These are phyloP conservation scores for Apophysomyces variabilis DNA, from an alignment of 371 early-diverging fungal species.

Conservation along the genomic window DNA sequence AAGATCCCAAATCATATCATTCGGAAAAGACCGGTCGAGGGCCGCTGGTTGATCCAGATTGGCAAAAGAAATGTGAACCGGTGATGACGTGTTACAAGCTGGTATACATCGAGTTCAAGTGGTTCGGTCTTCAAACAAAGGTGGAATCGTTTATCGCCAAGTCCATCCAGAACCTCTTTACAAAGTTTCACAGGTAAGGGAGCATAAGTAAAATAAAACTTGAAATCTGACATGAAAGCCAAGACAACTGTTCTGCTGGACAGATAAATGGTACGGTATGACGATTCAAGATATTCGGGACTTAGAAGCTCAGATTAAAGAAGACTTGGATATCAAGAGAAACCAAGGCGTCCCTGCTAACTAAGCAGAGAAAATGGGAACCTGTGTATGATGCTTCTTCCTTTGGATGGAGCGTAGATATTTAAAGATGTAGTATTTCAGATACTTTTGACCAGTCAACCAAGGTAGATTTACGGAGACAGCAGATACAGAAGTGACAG, in stretches of 20 bases:
- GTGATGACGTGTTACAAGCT: conserved; percentile 83
- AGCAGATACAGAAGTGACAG: too few species aligned
- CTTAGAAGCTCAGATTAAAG: conserved; percentile 66
- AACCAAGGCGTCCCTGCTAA: conserved; percentile 25
- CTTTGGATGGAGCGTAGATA: neutral
- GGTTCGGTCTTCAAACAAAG: conserved; percentile 69
- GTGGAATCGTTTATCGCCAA: conserved; percentile 63
- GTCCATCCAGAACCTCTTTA: conserved; percentile 41
- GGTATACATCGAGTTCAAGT: conserved; percentile 75
- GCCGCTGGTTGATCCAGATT: conserved; percentile 52
- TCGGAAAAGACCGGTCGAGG: conserved; percentile 74
- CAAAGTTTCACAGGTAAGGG: conserved; percentile 44
- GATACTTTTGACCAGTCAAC: too few species aligned
- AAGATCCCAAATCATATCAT: conserved; percentile 68
- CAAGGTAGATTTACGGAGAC: too few species aligned
- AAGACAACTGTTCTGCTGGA: conserved; percentile 73
- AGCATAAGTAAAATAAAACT: neutral
- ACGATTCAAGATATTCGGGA: conserved; percentile 69
- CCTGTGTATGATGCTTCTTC: too few species aligned
- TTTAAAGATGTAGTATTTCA: neutral
- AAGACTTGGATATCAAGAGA: conserved; percentile 52
- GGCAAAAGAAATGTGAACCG: conserved; percentile 61
- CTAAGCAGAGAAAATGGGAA: neutral
- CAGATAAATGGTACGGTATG: conserved; percentile 77
- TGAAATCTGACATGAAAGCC: neutral